These are phyloP conservation scores for Phaeosphaeria sp. DNA, from an alignment of 2,329 filamentous ascomycete genomes.

Conservation along the genomic window DNA sequence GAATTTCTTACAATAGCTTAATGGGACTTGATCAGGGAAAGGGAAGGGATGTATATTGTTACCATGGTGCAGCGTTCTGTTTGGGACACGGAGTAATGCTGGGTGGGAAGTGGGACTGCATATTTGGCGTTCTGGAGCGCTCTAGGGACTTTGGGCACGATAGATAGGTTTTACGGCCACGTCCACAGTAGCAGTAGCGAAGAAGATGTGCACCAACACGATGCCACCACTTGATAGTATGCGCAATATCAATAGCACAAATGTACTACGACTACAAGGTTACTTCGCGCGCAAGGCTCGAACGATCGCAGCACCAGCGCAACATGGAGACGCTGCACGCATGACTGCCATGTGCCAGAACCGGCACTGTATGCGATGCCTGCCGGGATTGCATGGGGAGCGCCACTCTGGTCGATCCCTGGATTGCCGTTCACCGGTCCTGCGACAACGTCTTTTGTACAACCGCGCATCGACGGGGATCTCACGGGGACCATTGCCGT, in stretches of 20 bases:
- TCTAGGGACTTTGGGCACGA: constrained; percentile 6
- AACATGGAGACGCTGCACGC: background rate
- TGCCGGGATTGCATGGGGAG: constrained; percentile 6
- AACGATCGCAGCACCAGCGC: background rate
- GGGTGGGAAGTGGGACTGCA: constrained; percentile 17
- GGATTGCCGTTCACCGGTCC: constrained; percentile 17
- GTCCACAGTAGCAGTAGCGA: constrained; percentile 9
- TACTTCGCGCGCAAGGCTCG: background rate
- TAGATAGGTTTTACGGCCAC: constrained; percentile 17
- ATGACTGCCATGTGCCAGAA: background rate
- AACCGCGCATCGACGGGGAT: constrained; percentile 20
- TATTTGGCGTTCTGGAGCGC: constrained; percentile 22
- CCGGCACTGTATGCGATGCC: background rate
- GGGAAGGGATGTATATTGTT: constrained; percentile 4
- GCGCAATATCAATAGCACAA: background rate
- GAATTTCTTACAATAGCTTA: background rate
- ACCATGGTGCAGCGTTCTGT: background rate
- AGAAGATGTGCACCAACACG: background rate
- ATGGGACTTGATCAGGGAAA: background rate
- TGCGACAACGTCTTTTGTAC: constrained; percentile 28
- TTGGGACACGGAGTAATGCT: constrained; percentile 6
- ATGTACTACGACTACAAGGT: background rate
- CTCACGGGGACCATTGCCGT: constrained; percentile 20
- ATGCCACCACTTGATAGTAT: background rate
- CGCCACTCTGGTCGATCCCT: constrained; percentile 16